These are phyloP conservation scores for Solanum megistacrolobum DNA, from an alignment of 257 asterid species.

Conservation along the genomic window DNA sequence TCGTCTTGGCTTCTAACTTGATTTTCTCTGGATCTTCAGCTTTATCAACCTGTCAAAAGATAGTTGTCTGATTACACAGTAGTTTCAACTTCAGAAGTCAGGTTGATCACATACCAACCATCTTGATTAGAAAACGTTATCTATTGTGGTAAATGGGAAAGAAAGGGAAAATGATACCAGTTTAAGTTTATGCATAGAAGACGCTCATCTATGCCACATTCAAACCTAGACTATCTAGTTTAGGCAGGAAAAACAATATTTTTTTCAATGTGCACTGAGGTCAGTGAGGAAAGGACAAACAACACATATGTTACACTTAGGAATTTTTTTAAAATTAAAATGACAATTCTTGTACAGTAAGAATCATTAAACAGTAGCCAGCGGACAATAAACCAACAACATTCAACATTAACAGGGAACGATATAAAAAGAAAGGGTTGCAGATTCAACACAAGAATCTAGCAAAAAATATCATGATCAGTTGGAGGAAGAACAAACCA, in stretches of 20 bases:
- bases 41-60: slow-evolving; percentile 64
- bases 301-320: neutral
- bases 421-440: neutral
- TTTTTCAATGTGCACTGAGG: neutral
- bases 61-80: slow-evolving; percentile 1
- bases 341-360: neutral
- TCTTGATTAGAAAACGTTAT: neutral
- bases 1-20: slow-evolving; percentile 48
- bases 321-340: neutral
- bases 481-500: neutral
- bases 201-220: neutral
- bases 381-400: neutral
- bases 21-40: slow-evolving; percentile 55
- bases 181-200: neutral
- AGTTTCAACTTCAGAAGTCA: neutral
- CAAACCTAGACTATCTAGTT: neutral
- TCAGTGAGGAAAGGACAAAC: neutral
- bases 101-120: neutral
- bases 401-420: neutral
- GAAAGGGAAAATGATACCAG: neutral
- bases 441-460: neutral
- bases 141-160: neutral
- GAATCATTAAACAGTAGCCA: neutral
- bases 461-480: neutral
- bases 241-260: neutral